Conservation (phyloP, 768 basidiomycete species). For the Lactarius evosmus region DNA sequence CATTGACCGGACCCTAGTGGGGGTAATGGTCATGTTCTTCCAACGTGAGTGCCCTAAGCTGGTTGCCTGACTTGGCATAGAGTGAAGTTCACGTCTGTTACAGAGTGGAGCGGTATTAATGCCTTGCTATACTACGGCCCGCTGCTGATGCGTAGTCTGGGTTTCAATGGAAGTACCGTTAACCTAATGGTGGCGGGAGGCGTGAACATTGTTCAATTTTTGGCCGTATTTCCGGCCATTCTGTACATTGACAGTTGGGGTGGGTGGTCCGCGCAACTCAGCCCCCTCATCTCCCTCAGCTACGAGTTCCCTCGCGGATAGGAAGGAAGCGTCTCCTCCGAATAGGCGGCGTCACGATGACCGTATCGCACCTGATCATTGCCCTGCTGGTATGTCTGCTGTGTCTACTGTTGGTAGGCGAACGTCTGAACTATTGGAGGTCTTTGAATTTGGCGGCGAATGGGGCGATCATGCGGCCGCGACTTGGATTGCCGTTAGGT, state of each 20-base stretch:
- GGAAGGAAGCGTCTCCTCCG: slow-evolving; percentile 66
- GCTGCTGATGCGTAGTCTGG: slow-evolving; percentile 60
- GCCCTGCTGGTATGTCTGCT: slow-evolving; percentile 51
- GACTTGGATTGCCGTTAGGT: slow-evolving; percentile 71
- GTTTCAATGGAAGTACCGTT: slow-evolving; percentile 55
- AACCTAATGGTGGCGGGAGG: slow-evolving; percentile 72
- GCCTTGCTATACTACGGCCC: slow-evolving; percentile 83
- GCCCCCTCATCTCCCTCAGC: not conserved
- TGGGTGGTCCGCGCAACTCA: slow-evolving; percentile 7
- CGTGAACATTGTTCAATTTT: slow-evolving; percentile 72
- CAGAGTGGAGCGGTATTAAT: slow-evolving; percentile 88
- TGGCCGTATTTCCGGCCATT: slow-evolving; percentile 74
- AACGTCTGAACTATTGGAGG: slow-evolving; percentile 33
- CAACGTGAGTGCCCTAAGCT: slow-evolving; percentile 55
- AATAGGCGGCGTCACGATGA: slow-evolving; percentile 64
- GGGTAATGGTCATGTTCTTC: slow-evolving; percentile 75
- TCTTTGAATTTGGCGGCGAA: slow-evolving; percentile 47
- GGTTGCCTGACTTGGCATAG: not conserved
- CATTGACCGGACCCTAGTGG: slow-evolving; percentile 61
- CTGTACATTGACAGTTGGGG: slow-evolving; percentile 65
- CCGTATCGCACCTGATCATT: slow-evolving; percentile 59
- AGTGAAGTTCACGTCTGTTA: not conserved
- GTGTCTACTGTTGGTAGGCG: not conserved
- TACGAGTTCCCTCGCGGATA: slow-evolving; percentile 26
- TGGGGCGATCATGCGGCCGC: slow-evolving; percentile 58